These are phyloP conservation scores for Fagopyrum tataricum DNA, from an alignment of 148 eudicot genomes.

Conservation along the genomic window DNA sequence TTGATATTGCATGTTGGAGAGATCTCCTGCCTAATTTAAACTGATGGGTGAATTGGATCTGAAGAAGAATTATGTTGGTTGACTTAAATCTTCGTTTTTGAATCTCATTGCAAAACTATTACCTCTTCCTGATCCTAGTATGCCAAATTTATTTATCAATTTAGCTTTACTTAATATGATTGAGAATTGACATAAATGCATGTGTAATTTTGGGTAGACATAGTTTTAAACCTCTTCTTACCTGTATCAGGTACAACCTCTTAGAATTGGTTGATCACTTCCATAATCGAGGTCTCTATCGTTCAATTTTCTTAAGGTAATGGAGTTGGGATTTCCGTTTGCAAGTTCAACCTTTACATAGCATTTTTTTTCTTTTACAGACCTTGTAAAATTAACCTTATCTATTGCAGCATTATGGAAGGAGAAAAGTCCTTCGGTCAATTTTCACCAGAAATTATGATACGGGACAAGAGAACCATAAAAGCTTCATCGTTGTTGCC, in stretches of 20 bases:
- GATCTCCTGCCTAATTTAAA: background rate
- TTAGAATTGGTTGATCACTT: constrained; percentile 77
- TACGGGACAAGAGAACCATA: constrained; percentile 45
- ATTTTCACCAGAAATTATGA: constrained; percentile 71
- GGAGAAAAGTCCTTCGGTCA: constrained; percentile 62
- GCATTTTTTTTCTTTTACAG: background rate
- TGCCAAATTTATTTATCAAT: too few species aligned
- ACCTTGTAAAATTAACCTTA: constrained; percentile 12
- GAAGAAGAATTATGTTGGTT: background rate
- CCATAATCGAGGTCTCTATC: constrained; percentile 74
- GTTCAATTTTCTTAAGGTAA: constrained; percentile 83
- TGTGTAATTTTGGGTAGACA: background rate
- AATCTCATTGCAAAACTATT: too few species aligned
- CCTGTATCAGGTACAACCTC: constrained; percentile 60
- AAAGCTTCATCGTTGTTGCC: constrained; percentile 60
- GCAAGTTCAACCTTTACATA: background rate
- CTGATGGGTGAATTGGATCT: background rate
- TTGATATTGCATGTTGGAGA: too few species aligned
- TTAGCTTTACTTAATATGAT: background rate
- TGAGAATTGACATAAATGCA: background rate
- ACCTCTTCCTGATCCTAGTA: too few species aligned
- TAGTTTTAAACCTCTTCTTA: background rate
- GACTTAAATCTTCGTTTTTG: too few species aligned
- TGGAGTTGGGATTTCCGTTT: background rate
- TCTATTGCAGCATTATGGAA: constrained; percentile 79